Evolutionary conservation across 2,329 filamentous ascomycete genomes (phyloP).

Genomic region (Knufia fluminis): DNA sequence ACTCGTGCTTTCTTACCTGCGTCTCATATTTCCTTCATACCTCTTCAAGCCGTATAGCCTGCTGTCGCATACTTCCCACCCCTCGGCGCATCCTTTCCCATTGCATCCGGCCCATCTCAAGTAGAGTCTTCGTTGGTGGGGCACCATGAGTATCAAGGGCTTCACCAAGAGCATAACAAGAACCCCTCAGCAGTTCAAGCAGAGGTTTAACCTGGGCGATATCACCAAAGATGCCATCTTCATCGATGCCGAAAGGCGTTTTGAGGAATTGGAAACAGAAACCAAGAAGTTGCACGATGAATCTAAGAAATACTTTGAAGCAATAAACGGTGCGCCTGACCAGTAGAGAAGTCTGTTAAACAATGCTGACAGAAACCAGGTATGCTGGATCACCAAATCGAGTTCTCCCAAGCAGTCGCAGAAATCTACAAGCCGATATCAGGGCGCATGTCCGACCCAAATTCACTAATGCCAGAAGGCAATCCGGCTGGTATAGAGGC

Average conservation of each 20-base stretch:
- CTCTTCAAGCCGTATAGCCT: background rate
- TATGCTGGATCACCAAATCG: constrained; percentile 96
- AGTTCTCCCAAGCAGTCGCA: constrained; percentile 90
- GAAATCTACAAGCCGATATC: constrained; percentile 99
- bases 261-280: constrained; percentile 86
- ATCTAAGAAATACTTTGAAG: constrained; percentile 92
- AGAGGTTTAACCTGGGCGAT: constrained; percentile 90
- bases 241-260: constrained; percentile 85
- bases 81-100: background rate
- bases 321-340: constrained; percentile 69
- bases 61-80: background rate
- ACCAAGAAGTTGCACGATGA: constrained; percentile 97
- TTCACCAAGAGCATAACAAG: constrained; percentile 82
- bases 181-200: constrained; percentile 85
- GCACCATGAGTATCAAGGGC: constrained; percentile 88
- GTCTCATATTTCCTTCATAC: background rate
- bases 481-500: constrained; percentile 89
- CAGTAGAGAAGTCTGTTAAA: background rate
- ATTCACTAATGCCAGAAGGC: constrained; percentile 68
- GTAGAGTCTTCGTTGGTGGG: background rate
- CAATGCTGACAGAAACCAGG: constrained; percentile 34
- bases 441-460: constrained; percentile 86
- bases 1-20: background rate
- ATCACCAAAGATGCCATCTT: constrained; percentile 93
- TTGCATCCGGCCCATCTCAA: background rate